Percentiles rank a stretch among this genome's conserved stretches.
Evolutionary conservation across 768 basidiomycete species (phyloP).

Genomic region (Tylopilus felleus): DNA sequence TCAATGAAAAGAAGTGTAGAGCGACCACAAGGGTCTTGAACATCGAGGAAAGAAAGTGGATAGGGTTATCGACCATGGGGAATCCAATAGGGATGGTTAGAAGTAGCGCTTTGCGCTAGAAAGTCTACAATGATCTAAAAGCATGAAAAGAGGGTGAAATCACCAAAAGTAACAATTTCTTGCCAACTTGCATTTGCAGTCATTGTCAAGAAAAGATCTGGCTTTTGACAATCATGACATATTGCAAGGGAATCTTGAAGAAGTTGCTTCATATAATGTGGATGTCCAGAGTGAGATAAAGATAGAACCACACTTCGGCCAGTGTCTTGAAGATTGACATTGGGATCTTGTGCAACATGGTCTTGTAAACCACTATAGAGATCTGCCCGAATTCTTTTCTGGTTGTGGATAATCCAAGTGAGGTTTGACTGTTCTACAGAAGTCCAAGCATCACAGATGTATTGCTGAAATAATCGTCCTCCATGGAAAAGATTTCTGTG

Average conservation of each 20-base stretch:
- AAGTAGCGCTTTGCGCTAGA: too few relatives aligned
- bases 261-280: constrained; percentile 40
- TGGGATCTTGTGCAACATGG: constrained; percentile 19
- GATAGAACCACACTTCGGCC: constrained; percentile 33
- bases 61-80: too few relatives aligned
- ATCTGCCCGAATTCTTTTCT: constrained; percentile 32
- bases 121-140: too few relatives aligned
- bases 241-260: constrained; percentile 49
- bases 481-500: constrained; percentile 33
- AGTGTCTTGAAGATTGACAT: constrained; percentile 20
- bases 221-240: too few relatives aligned
- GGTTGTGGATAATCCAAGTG: constrained; percentile 33
- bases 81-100: too few relatives aligned
- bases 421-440: constrained; percentile 41
- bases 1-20: too few relatives aligned
- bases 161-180: too few relatives aligned
- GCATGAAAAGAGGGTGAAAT: too few relatives aligned
- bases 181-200: too few relatives aligned
- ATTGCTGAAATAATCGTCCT: constrained; percentile 43
- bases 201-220: constrained; percentile 49
- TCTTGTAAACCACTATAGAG: constrained; percentile 37
- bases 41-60: too few relatives aligned
- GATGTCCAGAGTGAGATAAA: constrained; percentile 38
- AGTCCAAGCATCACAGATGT: constrained; percentile 45
- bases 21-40: too few relatives aligned